These are phyloP conservation scores for Effrenium voratum DNA, from an alignment of 73 alveolate species.

Conservation along the genomic window DNA sequence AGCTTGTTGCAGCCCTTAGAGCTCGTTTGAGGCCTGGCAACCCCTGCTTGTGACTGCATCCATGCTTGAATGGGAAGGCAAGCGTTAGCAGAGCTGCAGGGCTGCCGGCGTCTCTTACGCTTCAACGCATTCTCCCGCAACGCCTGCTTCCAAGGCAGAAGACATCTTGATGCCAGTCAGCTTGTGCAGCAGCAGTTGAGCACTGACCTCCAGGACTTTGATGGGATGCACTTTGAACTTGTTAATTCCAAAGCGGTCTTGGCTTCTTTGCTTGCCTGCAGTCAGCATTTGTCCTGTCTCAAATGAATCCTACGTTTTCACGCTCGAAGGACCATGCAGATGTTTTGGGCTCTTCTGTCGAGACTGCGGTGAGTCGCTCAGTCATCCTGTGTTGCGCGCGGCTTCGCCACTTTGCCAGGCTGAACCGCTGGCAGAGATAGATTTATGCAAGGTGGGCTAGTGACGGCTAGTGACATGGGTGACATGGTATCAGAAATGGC, in stretches of 20 bases:
- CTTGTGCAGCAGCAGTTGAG: slow-evolving; percentile 26
- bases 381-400: too few relatives aligned
- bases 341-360: slow-evolving; percentile 65
- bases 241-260: not conserved
- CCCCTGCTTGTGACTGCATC: not conserved
- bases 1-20: slow-evolving; percentile 47
- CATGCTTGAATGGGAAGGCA: slow-evolving; percentile 9
- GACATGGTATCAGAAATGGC: too few relatives aligned
- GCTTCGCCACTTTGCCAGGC: too few relatives aligned
- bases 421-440: too few relatives aligned
- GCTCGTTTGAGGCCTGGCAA: slow-evolving; percentile 5
- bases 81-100: slow-evolving; percentile 33
- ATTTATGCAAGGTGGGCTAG: too few relatives aligned
- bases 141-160: not conserved
- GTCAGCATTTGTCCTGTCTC: not conserved
- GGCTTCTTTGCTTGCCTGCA: not conserved
- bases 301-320: not conserved
- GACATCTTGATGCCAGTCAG: slow-evolving; percentile 7
- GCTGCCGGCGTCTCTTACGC: not conserved
- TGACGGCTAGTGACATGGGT: too few relatives aligned
- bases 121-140: not conserved
- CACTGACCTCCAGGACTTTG: slow-evolving; percentile 35
- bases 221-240: not conserved
- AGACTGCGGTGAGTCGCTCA: too few relatives aligned
- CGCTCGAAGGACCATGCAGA: slow-evolving; percentile 64